Conservation (phyloP, 805 yeast species). For the Peterozyma toletana region DNA sequence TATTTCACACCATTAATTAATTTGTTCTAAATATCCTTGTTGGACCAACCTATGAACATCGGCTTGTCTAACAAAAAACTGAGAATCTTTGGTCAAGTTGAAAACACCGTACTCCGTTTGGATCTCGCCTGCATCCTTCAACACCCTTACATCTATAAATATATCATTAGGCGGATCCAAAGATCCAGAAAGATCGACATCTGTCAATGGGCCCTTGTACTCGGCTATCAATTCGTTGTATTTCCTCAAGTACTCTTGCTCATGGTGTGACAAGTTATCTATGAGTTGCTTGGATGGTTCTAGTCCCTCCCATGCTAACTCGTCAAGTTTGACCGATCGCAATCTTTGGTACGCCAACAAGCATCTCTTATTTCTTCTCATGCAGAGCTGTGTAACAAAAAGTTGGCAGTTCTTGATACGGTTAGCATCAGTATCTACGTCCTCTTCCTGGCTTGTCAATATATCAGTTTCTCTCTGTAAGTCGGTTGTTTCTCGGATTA, state of each 20-base stretch:
- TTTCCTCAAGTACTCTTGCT: constrained; percentile 67
- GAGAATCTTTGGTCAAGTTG: constrained; percentile 87
- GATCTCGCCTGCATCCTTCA: constrained; percentile 93
- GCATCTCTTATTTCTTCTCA: constrained; percentile 87
- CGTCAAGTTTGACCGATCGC: constrained; percentile 61
- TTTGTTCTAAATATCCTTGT: constrained; percentile 84
- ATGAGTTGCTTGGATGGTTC: constrained; percentile 35
- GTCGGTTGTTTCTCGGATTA: constrained; percentile 65
- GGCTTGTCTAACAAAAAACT: constrained; percentile 86
- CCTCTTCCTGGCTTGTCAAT: constrained; percentile 23
- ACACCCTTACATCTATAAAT: constrained; percentile 88
- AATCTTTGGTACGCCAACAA: constrained; percentile 74
- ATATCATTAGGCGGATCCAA: constrained; percentile 86
- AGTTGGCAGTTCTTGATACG: constrained; percentile 54
- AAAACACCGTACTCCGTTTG: constrained; percentile 97
- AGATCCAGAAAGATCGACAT: constrained; percentile 83
- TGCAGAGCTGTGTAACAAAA: constrained; percentile 65
- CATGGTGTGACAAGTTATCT: constrained; percentile 63
- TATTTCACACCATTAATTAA: constrained; percentile 21
- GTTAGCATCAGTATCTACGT: constrained; percentile 24
- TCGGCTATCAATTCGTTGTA: constrained; percentile 69
- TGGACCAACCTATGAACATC: constrained; percentile 93
- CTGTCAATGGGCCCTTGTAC: constrained; percentile 73
- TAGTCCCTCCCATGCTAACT: constrained; percentile 63
- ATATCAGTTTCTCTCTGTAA: constrained; percentile 50